Evolutionary conservation across 2,329 filamentous ascomycete genomes (phyloP), one percentile per base, ranked within the genome.

Genomic region (Colletotrichum sp.): DNA sequence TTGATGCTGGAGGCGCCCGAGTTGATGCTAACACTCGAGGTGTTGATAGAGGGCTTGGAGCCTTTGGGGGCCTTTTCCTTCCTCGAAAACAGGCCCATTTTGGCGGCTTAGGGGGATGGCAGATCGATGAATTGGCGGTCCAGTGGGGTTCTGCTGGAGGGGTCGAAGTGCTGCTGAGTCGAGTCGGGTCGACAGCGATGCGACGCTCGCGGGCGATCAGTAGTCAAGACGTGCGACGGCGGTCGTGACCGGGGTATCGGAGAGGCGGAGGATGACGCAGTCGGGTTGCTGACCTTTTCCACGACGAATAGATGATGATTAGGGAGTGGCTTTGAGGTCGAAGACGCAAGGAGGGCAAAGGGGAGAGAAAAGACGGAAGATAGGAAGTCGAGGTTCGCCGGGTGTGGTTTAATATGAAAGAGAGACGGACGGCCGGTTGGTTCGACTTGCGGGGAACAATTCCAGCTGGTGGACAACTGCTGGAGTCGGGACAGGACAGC

Each of bases 21-120:
- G 77, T 88, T 83, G 79, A 91, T 82, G 80, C 89, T 91, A 76
- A 86, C 85, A 78, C 87, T 88, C 69, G 86, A 86, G 67, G 82
- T 85, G 75, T 85, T 84, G 80, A 88, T 82, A 61, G 83, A 81
- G 24, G 85, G 82, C 73, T 86, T 61, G 78, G 81, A 70, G 70
- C 80, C 82, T 81, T 86, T 88, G 68, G 86, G 82, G 77, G 86
- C 82, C 84, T 88, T 90, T 78, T 90, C 86, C 80, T 88, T 90
- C 76, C 89, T 85, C 43, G 89, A 90, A 81, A 91, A 91, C 77
- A 91, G 80, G 79, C 90, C 89, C 90, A 91, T 91, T 76, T 79
- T 83, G 81, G 52, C 56, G 43, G 58, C 32, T 16, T 66, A 21
- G 38, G 58, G 72, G 62, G 24, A 48, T 26, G 28, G 56, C 24